These are phyloP conservation scores for Pelargonium exstipulatum DNA, from an alignment of 441 rosid genomes.

Conservation along the genomic window DNA sequence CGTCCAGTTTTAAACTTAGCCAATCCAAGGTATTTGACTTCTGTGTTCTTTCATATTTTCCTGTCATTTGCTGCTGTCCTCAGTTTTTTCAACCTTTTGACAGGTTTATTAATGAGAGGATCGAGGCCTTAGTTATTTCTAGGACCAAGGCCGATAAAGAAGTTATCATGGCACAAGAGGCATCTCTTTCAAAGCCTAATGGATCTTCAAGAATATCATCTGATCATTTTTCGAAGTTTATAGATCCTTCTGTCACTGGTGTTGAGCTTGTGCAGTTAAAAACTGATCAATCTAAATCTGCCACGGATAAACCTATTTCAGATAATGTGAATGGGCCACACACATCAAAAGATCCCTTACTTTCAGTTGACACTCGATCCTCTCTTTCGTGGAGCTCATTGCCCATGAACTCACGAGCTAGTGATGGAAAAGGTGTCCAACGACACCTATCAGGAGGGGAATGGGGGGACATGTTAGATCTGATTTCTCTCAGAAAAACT, in stretches of 20 bases:
- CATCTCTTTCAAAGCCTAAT: slow-evolving; percentile 50
- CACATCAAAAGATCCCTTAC: slow-evolving; percentile 85
- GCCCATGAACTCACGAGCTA: slow-evolving; percentile 45
- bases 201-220: slow-evolving; percentile 54
- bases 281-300: slow-evolving; percentile 44
- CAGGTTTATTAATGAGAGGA: slow-evolving; percentile 94
- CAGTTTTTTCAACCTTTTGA: slow-evolving; percentile 20
- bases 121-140: slow-evolving; percentile 63
- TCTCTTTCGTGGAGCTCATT: slow-evolving; percentile 69
- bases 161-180: slow-evolving; percentile 40
- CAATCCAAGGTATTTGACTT: slow-evolving; percentile 63
- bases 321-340: slow-evolving; percentile 36
- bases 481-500: slow-evolving; percentile 75
- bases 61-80: slow-evolving; percentile 18
- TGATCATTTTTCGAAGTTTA: slow-evolving; percentile 66
- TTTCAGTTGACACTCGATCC: slow-evolving; percentile 70
- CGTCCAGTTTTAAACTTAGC: slow-evolving; percentile 89
- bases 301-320: slow-evolving; percentile 30
- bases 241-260: slow-evolving; percentile 83
- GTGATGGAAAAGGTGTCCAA: slow-evolving; percentile 41
- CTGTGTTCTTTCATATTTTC: slow-evolving; percentile 14
- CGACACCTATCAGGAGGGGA: slow-evolving; percentile 52
- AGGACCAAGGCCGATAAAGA: slow-evolving; percentile 50
- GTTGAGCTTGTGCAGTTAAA: slow-evolving; percentile 92
- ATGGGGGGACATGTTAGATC: slow-evolving; percentile 83